Base-by-base conservation (phyloP, 2,329 filamentous ascomycete species). In the Claviceps purpurea region DNA sequence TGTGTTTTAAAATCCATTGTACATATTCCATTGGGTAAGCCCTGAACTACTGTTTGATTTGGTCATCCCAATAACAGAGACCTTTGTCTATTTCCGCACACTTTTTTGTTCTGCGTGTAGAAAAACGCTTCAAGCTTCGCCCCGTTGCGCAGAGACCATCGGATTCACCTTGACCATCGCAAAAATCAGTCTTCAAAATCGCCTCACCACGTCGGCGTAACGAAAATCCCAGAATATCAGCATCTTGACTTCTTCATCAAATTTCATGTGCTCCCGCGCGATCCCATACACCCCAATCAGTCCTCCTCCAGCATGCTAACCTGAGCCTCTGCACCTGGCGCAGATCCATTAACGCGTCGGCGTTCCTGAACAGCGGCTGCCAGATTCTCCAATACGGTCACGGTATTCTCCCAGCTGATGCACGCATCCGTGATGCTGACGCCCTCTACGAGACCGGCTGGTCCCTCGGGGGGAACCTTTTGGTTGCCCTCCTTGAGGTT, bases 391-490 rank as follows among this genome's bases (percentile, higher is more conserved):
- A 97, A 77, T 1, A 93, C 87, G 1, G 78, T 73, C 43, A 93
- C 81, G 1, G 90, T 96, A 50, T 75, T 77, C 14, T 95, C 87
- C 91, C 91, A 96, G 75, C 87, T 76, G 65, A 98, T 95, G 73
- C 91, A 98, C 52, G 90, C 91, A 68, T 96, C 90, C 1, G 90
- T 96, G 70, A 96, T 96, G 69, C 85, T 91, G 63, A 96, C 86
- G 59, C 90, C 90, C 71, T 87, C 89, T 75, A 89, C 87, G 50
- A 96, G 76, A 7, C 70, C 86, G 1, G 81, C 68, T 7, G 86
- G 85, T 8, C 90, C 91, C 69, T 94, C 88, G 1, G 82, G 68
- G 1, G 89, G 89, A 1, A 95, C 87, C 74, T 95, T 95, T 65
- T 89, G 85, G 75, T 84, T 88, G 58, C 81, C 79, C 72, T 95